These are phyloP conservation scores for Triticum timopheevii DNA, from an alignment of 176 grass and related monocot species.

Conservation along the genomic window DNA sequence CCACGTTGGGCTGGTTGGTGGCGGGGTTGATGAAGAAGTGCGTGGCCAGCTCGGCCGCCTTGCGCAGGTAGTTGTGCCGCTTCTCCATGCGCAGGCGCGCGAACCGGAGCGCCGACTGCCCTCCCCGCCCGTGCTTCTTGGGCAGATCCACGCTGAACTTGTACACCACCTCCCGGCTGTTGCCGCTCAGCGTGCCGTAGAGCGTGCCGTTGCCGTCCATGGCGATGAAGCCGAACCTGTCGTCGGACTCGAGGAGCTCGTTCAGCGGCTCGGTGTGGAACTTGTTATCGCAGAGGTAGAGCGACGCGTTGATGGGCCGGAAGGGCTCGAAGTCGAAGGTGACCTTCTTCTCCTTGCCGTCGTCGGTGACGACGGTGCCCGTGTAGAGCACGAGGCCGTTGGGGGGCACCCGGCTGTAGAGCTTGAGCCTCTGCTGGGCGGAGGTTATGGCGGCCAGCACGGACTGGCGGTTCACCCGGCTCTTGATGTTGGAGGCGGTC, in stretches of 20 bases:
- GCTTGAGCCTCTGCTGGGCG: slow-evolving; percentile 64
- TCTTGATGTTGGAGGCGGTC: slow-evolving; percentile 76
- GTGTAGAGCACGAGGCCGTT: slow-evolving; percentile 74
- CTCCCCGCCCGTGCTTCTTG: slow-evolving; percentile 62
- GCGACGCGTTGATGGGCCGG: slow-evolving; percentile 56
- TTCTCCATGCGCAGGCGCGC: slow-evolving; percentile 65
- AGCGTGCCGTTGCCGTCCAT: slow-evolving; percentile 49
- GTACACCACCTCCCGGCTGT: slow-evolving; percentile 53
- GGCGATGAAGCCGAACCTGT: slow-evolving; percentile 40
- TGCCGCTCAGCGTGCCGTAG: slow-evolving; percentile 59
- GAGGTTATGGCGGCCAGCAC: slow-evolving; percentile 70
- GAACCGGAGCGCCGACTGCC: slow-evolving; percentile 65
- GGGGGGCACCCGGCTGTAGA: slow-evolving; percentile 56
- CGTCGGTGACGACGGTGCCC: slow-evolving; percentile 62
- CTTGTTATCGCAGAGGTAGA: slow-evolving; percentile 75
- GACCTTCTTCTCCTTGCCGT: slow-evolving; percentile 77
- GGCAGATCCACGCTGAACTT: slow-evolving; percentile 62
- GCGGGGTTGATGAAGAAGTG: slow-evolving; percentile 62
- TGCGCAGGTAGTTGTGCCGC: slow-evolving; percentile 65
- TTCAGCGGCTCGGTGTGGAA: slow-evolving; percentile 62
- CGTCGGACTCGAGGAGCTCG: slow-evolving; percentile 43
- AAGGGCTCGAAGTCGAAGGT: slow-evolving; percentile 75
- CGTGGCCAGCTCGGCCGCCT: slow-evolving; percentile 52
- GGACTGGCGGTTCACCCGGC: slow-evolving; percentile 66
- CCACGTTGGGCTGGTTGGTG: slow-evolving; percentile 57